Base-by-base conservation (phyloP, 208 protist genomes). In the Trypanosoma brucei region DNA sequence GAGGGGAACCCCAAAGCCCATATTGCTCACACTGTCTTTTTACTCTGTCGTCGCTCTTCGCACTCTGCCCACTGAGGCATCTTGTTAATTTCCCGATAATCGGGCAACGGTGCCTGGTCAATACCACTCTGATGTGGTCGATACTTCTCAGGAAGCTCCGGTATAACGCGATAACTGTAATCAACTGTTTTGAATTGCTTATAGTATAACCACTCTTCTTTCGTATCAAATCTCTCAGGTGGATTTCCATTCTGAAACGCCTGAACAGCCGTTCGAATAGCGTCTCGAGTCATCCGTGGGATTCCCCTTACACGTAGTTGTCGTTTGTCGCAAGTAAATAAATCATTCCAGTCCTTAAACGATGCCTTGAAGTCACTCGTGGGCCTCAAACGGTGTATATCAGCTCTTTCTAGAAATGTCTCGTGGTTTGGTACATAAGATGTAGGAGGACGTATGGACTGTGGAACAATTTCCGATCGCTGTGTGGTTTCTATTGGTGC, bases 101-200 rank as follows among this genome's bases (percentile, higher is more conserved):
- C 84, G 3, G 87, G 86, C 3, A 96, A 76, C 30, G 91, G 91
- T 7, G 86, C 78, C 57, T 92, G 86, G 61, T 93, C 91, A 56
- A 94, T 83, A 37, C 91, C 91, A 61, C 92, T 93, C 64, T 94
- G 87, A 63, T 96, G 91, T 31, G 91, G 91, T 1, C 91, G 71
- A 62, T 96, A 96, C 64, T 96, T 96, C 62, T 96, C 88, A 13
- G 91, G 87, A 3, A 96, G 68, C 63, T 96, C 87, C 3, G 91
- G 91, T 59, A 96, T 91, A 8, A 93, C 76, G 37, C 87, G 78
- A 63, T 96, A 91, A 68, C 84, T 93, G 56, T 79, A 93, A 53
- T 95, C 90, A 55, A 86, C 85, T 5, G 90, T 95, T 70, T 95
- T 93, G 60, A 95, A 95, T 45, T 95, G 90, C 54, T 90, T 93